These are phyloP conservation scores for Cyberlindnera xylosilytica DNA, from an alignment of 805 yeast genomes.

Conservation along the genomic window DNA sequence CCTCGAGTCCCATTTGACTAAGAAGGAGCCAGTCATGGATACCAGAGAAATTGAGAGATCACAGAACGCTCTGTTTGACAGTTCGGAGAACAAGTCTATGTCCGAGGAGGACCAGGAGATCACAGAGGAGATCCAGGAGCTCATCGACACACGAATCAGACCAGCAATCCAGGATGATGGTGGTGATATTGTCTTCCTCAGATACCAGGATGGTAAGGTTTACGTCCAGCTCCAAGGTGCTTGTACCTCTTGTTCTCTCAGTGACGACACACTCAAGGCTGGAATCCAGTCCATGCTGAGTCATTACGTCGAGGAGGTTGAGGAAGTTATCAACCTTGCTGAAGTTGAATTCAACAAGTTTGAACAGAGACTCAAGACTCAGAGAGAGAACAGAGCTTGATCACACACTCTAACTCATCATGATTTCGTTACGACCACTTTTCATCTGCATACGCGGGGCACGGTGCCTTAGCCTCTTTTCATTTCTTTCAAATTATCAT, in stretches of 20 bases:
- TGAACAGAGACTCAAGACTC: slow-evolving; percentile 24
- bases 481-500: neutral
- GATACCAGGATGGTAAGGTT: slow-evolving; percentile 84
- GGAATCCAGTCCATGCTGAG: slow-evolving; percentile 98
- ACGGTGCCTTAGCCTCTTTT: neutral
- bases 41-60: slow-evolving; percentile 11
- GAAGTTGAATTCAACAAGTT: slow-evolving; percentile 30
- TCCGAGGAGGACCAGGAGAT: slow-evolving; percentile 74
- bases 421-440: neutral
- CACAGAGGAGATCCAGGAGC: slow-evolving; percentile 84
- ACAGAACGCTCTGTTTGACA: slow-evolving; percentile 3
- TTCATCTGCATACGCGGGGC: neutral
- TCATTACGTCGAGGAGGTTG: slow-evolving; percentile 95
- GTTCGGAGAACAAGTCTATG: slow-evolving; percentile 9
- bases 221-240: slow-evolving; percentile 91
- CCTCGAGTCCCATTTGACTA: slow-evolving; percentile 34
- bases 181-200: slow-evolving; percentile 89
- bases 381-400: slow-evolving; percentile 19
- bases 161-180: slow-evolving; percentile 99
- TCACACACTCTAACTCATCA: neutral
- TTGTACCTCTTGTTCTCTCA: slow-evolving; percentile 87
- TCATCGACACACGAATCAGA: slow-evolving; percentile 89
- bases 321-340: slow-evolving; percentile 53
- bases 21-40: slow-evolving; percentile 31
- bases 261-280: slow-evolving; percentile 87